Evolutionary conservation across 257 asterid genomes (phyloP), one percentile per base, ranked within the genome.

Genomic region (Nicotiana tomentosiformis): DNA sequence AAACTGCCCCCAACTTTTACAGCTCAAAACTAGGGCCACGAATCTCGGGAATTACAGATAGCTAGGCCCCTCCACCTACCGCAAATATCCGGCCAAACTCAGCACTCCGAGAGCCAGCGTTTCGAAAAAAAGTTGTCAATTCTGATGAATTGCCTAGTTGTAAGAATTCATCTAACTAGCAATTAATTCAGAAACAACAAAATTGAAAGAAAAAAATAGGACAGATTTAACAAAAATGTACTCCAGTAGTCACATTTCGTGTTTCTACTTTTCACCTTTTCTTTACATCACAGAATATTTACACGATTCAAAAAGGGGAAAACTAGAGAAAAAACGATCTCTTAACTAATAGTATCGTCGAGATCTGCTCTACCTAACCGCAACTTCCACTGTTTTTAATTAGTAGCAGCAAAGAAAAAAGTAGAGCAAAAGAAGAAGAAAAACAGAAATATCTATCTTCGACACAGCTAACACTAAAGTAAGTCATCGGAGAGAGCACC

Each of bases 401-500:
- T 23, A 43, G 49, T 43, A 43, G 16, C 49, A 32, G 61, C 17
- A 62, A 7, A 29, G 18, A 39, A 16, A 56, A 69, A 49, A 15
- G 4, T 32, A 69, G 69, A 62, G 70, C 12, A 16, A 60, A 12
- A n/a, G 30, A 10, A 62, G 8, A 66, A 39, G 6, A 14, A 64
- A n/a, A 67, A 39, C 43, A 76, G 6, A 10, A 20, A 11, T 55
- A 11, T 53, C 49, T 51, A 53, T 12, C 57, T 12, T 53, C 15
- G 1, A 53, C 57, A 53, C 57, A 53, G 57, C 57, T 53, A 53
- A 14, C 32, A 26, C 64, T 74, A 74, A 51, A 33, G 77, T 18
- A 77, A 64, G 20, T 86, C 90, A 8, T 84, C 84, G 77, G 93
- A 84, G 77, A 93, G 86, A 29, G 89, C 77, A 58, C 65, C 67